Conservation (phyloP, 1,139 yeast genomes). For the Yamadazyma dendronema region DNA sequence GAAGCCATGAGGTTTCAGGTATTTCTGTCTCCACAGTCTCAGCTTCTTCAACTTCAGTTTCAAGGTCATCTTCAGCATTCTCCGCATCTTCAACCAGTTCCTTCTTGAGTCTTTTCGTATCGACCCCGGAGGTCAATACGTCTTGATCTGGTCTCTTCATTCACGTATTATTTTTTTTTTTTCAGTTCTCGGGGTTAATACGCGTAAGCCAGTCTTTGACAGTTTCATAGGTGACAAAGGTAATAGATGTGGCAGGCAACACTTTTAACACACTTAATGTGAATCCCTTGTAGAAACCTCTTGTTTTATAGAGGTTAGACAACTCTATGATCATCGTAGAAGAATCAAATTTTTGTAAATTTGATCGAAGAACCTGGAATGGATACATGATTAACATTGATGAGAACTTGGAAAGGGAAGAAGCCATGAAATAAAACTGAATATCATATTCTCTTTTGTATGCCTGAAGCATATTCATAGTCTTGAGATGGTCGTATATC, state of each 20-base stretch:
- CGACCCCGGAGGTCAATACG: not conserved
- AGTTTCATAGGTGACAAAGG: slow-evolving; percentile 65
- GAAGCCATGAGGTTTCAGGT: slow-evolving; percentile 22
- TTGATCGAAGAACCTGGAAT: slow-evolving; percentile 74
- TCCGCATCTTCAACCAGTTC: too few relatives aligned
- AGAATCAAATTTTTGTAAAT: slow-evolving; percentile 56
- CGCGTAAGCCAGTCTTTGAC: slow-evolving; percentile 22
- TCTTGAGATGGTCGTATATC: slow-evolving; percentile 73
- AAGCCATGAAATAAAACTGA: slow-evolving; percentile 61
- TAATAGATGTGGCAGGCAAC: slow-evolving; percentile 72
- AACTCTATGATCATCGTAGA: slow-evolving; percentile 7
- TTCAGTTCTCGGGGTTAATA: not conserved
- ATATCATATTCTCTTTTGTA: slow-evolving; percentile 24
- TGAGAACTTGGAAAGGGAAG: slow-evolving; percentile 66
- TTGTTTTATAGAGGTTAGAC: slow-evolving; percentile 40
- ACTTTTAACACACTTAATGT: slow-evolving; percentile 60
- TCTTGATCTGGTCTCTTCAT: slow-evolving; percentile 1
- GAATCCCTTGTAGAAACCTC: slow-evolving; percentile 77
- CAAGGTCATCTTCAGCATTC: not conserved
- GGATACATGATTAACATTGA: slow-evolving; percentile 79
- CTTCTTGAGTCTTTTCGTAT: not conserved
- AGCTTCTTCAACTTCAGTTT: not conserved
- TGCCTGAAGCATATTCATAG: slow-evolving; percentile 9
- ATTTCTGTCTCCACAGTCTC: slow-evolving; percentile 1
- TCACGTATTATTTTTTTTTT: not conserved